Conservation (phyloP, 805 yeast species). For the Sugiyamaella americana region DNA sequence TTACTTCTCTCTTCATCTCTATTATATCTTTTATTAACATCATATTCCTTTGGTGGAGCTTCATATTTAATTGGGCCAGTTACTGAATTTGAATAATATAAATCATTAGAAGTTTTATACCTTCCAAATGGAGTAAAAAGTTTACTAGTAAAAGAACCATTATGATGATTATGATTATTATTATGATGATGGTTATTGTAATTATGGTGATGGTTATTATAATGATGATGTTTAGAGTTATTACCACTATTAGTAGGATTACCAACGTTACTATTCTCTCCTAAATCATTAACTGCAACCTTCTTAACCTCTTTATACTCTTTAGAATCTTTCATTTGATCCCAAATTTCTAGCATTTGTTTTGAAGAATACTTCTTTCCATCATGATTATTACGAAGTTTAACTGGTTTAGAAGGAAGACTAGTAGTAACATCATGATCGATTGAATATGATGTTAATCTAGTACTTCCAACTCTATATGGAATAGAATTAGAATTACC, state of each 20-base stretch:
- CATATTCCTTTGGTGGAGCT: background rate
- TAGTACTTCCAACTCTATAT: background rate
- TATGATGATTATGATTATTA: too few species aligned
- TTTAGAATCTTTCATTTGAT: background rate
- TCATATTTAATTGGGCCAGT: background rate
- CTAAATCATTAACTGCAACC: background rate
- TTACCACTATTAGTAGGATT: background rate
- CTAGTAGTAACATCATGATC: background rate
- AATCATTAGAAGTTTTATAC: background rate
- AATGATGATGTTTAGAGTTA: background rate
- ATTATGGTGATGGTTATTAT: background rate
- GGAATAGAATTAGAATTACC: background rate
- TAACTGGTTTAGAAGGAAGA: background rate
- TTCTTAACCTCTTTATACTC: background rate
- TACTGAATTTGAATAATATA: background rate
- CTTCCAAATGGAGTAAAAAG: background rate
- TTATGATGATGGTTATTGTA: too few species aligned
- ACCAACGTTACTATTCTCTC: background rate
- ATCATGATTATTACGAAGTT: slow-evolving; percentile 29
- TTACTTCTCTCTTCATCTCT: background rate
- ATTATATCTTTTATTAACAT: too few species aligned
- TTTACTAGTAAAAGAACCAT: background rate
- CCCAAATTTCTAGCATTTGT: slow-evolving; percentile 50
- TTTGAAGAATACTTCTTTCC: slow-evolving; percentile 44
- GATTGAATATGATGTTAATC: background rate